These are phyloP conservation scores for Fusarium devonianum DNA, from an alignment of 2,329 filamentous ascomycete genomes.

Conservation along the genomic window DNA sequence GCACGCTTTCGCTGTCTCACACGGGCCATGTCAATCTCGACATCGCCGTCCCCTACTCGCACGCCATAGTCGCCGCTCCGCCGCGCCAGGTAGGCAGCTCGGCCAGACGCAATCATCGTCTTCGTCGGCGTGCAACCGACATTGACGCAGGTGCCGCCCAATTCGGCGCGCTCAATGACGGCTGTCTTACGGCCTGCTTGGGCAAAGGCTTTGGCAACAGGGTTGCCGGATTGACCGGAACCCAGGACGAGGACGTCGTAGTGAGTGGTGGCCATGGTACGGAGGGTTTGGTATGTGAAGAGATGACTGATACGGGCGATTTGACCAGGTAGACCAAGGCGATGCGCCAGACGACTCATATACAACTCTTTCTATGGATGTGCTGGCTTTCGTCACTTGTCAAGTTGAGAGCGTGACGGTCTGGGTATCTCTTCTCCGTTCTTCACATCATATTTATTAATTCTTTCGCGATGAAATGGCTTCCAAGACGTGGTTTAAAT, in stretches of 20 bases:
- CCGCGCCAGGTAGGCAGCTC: slow-evolving; percentile 55
- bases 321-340: background rate
- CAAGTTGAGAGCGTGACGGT: too few species aligned
- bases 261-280: slow-evolving; percentile 29
- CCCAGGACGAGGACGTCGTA: slow-evolving; percentile 55
- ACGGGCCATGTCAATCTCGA: slow-evolving; percentile 55
- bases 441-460: background rate
- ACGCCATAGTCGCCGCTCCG: slow-evolving; percentile 57
- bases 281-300: background rate
- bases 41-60: slow-evolving; percentile 34
- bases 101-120: slow-evolving; percentile 62
- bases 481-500: slow-evolving; percentile 9
- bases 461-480: background rate
- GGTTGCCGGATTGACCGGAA: slow-evolving; percentile 60
- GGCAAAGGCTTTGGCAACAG: slow-evolving; percentile 56
- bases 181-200: slow-evolving; percentile 53
- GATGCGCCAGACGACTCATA: slow-evolving; percentile 17
- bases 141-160: slow-evolving; percentile 63
- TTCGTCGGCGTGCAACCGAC: slow-evolving; percentile 65
- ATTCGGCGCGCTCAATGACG: slow-evolving; percentile 55
- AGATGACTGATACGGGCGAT: background rate
- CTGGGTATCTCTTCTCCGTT: slow-evolving; percentile 4
- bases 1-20: slow-evolving; percentile 60
- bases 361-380: too few species aligned
- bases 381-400: too few species aligned